Evolutionary conservation across 2,329 filamentous ascomycete genomes (phyloP), one percentile per base, ranked within the genome.

Genomic region (Bipolaris zeicola): DNA sequence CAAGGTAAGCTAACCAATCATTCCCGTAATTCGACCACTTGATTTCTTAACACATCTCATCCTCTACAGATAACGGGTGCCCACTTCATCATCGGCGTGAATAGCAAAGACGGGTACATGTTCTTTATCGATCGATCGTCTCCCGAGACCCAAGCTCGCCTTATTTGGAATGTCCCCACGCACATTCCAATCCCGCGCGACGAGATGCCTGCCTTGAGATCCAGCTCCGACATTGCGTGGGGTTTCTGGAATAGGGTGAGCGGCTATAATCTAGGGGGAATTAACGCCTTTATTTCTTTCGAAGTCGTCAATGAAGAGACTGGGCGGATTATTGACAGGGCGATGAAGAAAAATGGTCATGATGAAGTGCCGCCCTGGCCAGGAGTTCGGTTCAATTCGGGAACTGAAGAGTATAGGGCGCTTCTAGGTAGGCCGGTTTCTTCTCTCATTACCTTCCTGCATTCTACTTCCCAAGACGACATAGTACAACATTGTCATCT

Each of bases 221-320:
- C 43, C 28, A 52, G 48, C 16, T 52, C 53, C 1, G 49, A 56
- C 14, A 24, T 56, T 24, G 49, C 49, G 2, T 56, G 53, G 49
- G 48, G 36, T 10, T 37, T 52, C 13, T 56, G 53, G 53, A 56
- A 37, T 2, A 41, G 49, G 36, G 13, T 24, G 18, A 44, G 33
- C 6, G 5, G 1, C 4, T n/a, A 38, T 6, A 46, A 14, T 11
- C 28, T 52, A 7, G 8, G 14, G 3, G 31, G 47, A 0, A 48
- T 56, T 10, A 33, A n/a, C 1, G 14, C 11, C 6, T 47, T 56
- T 26, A 28, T 36, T 7, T 34, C 43, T 3, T 5, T 56, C 7
- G n/a, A 6, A 0, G 8, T 56, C 6, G 14, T 31, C 4, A 56
- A 56, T 10, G 22, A 28, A n/a, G 53, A 52, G 0, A 48, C 48